Evolutionary conservation across 495 filamentous ascomycete genomes (phyloP), one percentile per base, ranked within the genome.

Genomic region (Antarctomyces pellizariae): DNA sequence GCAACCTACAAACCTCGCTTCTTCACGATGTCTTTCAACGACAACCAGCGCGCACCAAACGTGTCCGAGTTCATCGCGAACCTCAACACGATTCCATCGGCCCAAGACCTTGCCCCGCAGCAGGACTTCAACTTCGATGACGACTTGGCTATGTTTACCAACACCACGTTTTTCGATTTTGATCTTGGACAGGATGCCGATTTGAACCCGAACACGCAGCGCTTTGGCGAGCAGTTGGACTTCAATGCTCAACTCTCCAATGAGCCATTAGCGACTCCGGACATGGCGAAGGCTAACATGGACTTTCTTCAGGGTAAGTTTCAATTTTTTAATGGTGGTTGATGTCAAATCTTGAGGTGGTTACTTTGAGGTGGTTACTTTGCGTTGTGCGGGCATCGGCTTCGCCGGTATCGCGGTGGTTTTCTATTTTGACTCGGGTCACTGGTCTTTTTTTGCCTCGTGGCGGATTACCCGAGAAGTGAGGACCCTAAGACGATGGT

Each of bases 91-190:
- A 62, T 80, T 24, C 67, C 64, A 0, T 64, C 71, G 5, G 54
- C 66, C 8, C 62, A 75, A 39, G 71, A 79, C 31, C 50, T 66
- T 25, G 57, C 68, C 4, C 38, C 62, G 24, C 66, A 69, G 33
- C 67, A 75, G 17, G 47, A 48, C 22, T 61, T 66, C 50, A 68
- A 59, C 32, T 47, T 67, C 41, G 72, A 75, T 13, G 62, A 71
- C 28, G 79, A 86, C 25, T 59, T 97, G 24, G 75, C 74, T 16
- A 57, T 89, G 36, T 91, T 93, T 60, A 89, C 80, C 32, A 92
- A 93, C 49, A 67, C 77, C 25, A 71, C 86, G 31, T 95, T 93
- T 58, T 77, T 77, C 48, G 82, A 92, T 48, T 83, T 79, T 44
- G 84, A 93, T 43, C 47, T 59, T 24, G 54, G 58, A 16, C 50